These are phyloP conservation scores for Usnea hakonensis DNA, from an alignment of 495 filamentous ascomycete species.

Conservation along the genomic window DNA sequence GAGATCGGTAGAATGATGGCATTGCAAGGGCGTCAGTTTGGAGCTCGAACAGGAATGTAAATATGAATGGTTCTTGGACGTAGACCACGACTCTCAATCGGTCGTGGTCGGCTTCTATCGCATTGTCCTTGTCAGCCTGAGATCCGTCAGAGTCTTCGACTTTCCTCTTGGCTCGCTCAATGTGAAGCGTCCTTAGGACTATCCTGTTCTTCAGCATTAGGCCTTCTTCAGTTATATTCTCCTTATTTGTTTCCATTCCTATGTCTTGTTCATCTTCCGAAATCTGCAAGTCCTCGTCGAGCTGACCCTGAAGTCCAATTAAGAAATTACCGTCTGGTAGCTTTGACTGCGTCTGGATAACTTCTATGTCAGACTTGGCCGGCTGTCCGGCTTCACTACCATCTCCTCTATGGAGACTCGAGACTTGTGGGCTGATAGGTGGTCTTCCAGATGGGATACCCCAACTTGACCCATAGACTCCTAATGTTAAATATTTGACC, in stretches of 20 bases:
- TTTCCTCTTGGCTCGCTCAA: slow-evolving; percentile 27
- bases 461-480: slow-evolving; percentile 53
- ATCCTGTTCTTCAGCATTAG: slow-evolving; percentile 39
- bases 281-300: slow-evolving; percentile 38
- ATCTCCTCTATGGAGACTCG: slow-evolving; percentile 22
- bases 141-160: neutral
- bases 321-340: slow-evolving; percentile 52
- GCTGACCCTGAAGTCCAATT: slow-evolving; percentile 60
- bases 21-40: slow-evolving; percentile 57
- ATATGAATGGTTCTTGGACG: slow-evolving; percentile 78
- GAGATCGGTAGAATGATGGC: slow-evolving; percentile 64
- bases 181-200: slow-evolving; percentile 43
- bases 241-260: slow-evolving; percentile 15
- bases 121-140: neutral
- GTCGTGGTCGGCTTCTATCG: slow-evolving; percentile 21
- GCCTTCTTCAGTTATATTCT: slow-evolving; percentile 7
- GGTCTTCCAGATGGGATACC: slow-evolving; percentile 34
- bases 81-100: slow-evolving; percentile 68
- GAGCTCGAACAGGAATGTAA: slow-evolving; percentile 77
- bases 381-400: neutral
- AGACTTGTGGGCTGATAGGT: slow-evolving; percentile 24
- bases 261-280: slow-evolving; percentile 21
- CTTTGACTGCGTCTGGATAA: neutral
- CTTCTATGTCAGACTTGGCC: neutral
- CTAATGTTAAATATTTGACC: slow-evolving; percentile 54